Evolutionary conservation across 257 asterid genomes (phyloP).

Genomic region (Gentiana straminea): DNA sequence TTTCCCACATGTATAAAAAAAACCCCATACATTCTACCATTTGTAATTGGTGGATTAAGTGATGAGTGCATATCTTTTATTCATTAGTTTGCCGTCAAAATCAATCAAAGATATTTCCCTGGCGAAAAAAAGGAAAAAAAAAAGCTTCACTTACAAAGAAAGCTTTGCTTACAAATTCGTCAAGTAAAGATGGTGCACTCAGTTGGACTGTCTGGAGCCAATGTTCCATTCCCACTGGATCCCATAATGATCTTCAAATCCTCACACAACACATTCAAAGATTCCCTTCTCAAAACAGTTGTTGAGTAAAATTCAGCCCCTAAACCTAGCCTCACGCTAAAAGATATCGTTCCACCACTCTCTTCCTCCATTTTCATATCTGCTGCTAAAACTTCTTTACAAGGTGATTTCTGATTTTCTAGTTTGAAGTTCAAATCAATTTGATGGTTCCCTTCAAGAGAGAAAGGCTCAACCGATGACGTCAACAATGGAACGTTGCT

Average conservation of each 20-base stretch:
- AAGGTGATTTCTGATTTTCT: neutral
- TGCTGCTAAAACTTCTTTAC: conserved; percentile 2
- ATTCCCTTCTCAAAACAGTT: conserved; percentile 9
- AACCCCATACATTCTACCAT: too few species aligned
- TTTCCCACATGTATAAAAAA: too few species aligned
- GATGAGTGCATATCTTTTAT: too few species aligned
- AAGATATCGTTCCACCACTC: conserved; percentile 12
- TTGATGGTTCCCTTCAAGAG: neutral
- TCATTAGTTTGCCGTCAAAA: too few species aligned
- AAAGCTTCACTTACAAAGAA: too few species aligned
- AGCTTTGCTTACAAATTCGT: neutral
- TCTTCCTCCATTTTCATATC: conserved; percentile 6
- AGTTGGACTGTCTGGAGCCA: conserved; percentile 3
- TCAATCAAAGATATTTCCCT: too few species aligned
- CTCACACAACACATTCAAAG: conserved; percentile 30
- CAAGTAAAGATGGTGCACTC: conserved; percentile 18
- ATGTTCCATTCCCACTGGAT: conserved; percentile 19
- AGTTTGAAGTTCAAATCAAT: neutral
- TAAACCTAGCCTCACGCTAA: conserved; percentile 29
- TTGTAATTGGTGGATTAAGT: too few species aligned
- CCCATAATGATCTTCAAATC: conserved; percentile 20
- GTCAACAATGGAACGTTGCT: conserved; percentile 21
- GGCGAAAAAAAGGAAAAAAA: too few species aligned
- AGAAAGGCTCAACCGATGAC: conserved; percentile 13
- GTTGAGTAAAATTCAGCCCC: conserved; percentile 13